phyloP scores from a whole-genome alignment of 1,284 basidiomycete species.

The Sporisorium graminicola region DNA sequence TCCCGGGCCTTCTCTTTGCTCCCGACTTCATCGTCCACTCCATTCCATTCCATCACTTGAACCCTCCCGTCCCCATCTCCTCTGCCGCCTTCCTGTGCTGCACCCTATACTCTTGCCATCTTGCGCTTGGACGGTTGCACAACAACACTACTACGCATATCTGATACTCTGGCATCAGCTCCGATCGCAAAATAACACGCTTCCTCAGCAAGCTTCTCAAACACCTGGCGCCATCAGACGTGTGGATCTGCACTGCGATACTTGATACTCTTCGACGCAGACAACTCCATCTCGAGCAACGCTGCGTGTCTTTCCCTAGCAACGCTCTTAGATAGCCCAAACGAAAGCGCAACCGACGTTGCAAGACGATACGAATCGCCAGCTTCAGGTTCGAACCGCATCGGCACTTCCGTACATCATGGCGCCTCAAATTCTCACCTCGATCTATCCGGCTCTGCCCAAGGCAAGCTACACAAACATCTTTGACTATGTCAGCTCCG shows the following conservation, averaged over 20 bases:
- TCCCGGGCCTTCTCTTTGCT: background rate
- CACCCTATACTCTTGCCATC: background rate
- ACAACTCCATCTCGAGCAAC: background rate
- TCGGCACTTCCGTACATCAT: conserved; percentile 13
- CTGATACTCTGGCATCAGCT: background rate
- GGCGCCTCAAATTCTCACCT: conserved; percentile 50
- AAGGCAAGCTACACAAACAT: conserved; percentile 53
- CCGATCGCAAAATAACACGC: background rate
- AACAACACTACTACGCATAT: background rate
- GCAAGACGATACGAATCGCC: background rate
- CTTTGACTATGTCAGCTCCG: conserved; percentile 55
- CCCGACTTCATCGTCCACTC: background rate
- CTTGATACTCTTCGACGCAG: background rate
- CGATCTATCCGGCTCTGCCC: conserved; percentile 52
- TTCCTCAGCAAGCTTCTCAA: background rate
- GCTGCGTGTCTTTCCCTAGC: background rate
- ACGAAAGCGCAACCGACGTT: background rate
- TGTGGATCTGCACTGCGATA: background rate
- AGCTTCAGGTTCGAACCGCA: background rate
- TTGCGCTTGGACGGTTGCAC: background rate
- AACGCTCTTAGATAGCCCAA: background rate
- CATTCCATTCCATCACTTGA: background rate
- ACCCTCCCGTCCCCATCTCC: background rate
- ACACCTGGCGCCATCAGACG: no score
- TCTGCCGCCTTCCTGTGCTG: background rate